A percentile compares a stretch with the other conserved stretches of the same genome.
Conservation (phyloP, 2,329 filamentous ascomycete genomes). For the Furcasterigmium sp. region DNA sequence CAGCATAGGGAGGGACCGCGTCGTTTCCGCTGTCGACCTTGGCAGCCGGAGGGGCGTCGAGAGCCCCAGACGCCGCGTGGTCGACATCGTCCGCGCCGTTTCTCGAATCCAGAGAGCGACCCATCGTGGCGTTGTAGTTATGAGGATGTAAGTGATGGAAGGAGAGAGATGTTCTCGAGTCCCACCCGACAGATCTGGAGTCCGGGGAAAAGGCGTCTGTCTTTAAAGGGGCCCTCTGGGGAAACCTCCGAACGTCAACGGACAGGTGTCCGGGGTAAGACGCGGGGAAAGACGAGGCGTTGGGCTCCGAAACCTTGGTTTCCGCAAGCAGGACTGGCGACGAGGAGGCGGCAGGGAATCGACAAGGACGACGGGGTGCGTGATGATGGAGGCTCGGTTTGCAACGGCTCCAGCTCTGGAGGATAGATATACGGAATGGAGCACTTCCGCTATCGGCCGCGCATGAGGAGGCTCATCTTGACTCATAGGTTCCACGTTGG, state of each 20-base stretch:
- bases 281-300: background rate
- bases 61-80: background rate
- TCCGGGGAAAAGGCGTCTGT: background rate
- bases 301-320: background rate
- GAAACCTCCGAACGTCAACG: background rate
- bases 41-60: background rate
- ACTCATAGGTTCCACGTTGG: background rate
- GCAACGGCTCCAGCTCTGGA: background rate
- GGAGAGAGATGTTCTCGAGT: background rate
- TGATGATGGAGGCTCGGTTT: background rate
- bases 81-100: constrained; percentile 3
- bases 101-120: constrained; percentile 3
- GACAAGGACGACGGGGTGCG: background rate
- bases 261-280: background rate
- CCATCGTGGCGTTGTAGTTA: constrained; percentile 3
- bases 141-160: no score
- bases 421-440: background rate
- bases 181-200: background rate
- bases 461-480: background rate
- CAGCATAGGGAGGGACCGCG: background rate
- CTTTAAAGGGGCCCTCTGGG: background rate
- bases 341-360: background rate
- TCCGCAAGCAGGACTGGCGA: background rate
- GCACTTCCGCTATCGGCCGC: background rate
- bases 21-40: background rate